These are phyloP conservation scores for Truncatella angustata DNA, from an alignment of 2,329 filamentous ascomycete genomes.

Conservation along the genomic window DNA sequence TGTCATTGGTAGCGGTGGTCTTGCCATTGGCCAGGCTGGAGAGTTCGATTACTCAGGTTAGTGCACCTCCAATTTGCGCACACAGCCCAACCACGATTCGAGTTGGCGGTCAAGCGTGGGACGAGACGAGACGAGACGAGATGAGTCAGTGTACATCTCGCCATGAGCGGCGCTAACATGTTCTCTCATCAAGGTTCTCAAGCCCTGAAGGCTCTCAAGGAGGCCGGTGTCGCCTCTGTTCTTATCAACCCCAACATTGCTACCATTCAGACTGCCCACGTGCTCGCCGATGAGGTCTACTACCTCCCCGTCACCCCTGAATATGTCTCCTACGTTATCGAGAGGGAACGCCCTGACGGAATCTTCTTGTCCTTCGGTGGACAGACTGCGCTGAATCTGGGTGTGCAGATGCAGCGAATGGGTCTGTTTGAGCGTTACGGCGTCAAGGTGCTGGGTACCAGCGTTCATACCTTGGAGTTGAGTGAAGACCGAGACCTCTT, in stretches of 20 bases:
- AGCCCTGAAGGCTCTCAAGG: constrained; percentile 94
- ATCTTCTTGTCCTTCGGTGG: constrained; percentile 97
- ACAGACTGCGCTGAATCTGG: constrained; percentile 93
- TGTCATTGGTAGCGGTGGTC: constrained; percentile 91
- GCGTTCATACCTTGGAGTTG: constrained; percentile 88
- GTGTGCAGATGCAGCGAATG: constrained; percentile 95
- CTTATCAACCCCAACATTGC: constrained; percentile 98
- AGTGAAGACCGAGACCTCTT: constrained; percentile 97
- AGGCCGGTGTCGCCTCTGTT: constrained; percentile 86
- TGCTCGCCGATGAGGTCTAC: constrained; percentile 95
- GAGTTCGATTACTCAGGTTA: constrained; percentile 98
- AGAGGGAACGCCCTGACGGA: constrained; percentile 91
- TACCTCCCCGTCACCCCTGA: constrained; percentile 96
- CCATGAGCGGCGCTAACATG: constrained; percentile 19
- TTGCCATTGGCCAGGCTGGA: constrained; percentile 95
- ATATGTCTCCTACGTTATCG: constrained; percentile 97
- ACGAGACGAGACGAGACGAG: too few relatives aligned
- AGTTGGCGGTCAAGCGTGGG: constrained; percentile 18
- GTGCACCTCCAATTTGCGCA: constrained; percentile 31
- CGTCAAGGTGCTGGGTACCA: constrained; percentile 93
- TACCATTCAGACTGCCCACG: constrained; percentile 96
- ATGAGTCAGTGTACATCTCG: constrained; percentile 17
- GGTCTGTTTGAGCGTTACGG: constrained; percentile 94
- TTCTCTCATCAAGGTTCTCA: constrained; percentile 69
- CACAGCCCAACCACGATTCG: not conserved